Base-by-base conservation (phyloP, 1,284 basidiomycete genomes). In the Sanghuangporus baumii region DNA sequence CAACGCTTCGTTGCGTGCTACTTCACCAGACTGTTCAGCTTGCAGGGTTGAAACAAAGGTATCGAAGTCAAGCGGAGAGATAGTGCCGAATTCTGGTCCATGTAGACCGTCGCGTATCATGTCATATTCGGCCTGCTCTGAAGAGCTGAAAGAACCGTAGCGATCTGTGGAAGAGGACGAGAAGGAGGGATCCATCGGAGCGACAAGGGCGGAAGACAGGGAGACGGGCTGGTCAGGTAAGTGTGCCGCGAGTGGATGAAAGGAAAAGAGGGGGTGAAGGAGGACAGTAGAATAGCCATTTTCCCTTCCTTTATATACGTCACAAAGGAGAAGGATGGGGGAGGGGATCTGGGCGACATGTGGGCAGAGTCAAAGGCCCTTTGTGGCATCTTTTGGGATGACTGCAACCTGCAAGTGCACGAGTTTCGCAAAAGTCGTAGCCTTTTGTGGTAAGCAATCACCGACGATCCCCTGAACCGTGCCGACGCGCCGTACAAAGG, bases 401-500 rank as follows among this genome's bases (percentile, higher is more conserved):
- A 56, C 23, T n/a, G n/a, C 23, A 16, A n/a, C 48, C 40, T 47
- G 40, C 14, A 9, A 11, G 38, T 20, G 3, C 58, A 60, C 58
- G 58, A 41, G 58, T 47, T 37, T 60, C 47, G n/a, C 37, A 26
- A 52, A 6, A 18, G 31, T 40, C 48, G 36, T 51, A 50, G 46
- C 52, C 52, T 36, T 54, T 54, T 54, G 51, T 52, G 51, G 51
- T 16, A 52, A 6, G 41, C 20, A 31, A 31, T 47, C 26, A 16
- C 47, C 26, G 58, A 23, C 20, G n/a, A 20, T 52, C 18, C 34
- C n/a, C 50, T 20, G 58, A 23, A 1, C 20, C 58, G 58, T 40
- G n/a, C 58, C 58, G 58, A 26, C 18, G 37, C 36, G 26, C 58
- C 58, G 58, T 54, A 60, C 58, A 60, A 60, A 60, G 58, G 57